These are phyloP conservation scores for Colletotrichum acutatum DNA, from an alignment of 2,329 filamentous ascomycete genomes.

Conservation along the genomic window DNA sequence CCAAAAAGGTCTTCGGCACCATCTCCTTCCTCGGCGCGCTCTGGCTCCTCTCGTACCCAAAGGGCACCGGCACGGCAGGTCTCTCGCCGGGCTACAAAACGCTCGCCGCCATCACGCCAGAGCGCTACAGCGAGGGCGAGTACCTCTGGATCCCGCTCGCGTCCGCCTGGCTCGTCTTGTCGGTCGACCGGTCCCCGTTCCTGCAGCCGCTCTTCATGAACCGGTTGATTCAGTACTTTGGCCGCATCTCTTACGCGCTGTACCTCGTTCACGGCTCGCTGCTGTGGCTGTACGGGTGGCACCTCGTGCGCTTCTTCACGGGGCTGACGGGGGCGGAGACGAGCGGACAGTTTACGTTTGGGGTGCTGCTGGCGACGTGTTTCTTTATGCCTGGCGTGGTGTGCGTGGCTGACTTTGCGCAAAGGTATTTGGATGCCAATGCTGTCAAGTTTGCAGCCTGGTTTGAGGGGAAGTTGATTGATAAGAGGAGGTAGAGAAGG, in stretches of 20 bases:
- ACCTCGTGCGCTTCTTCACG: slow-evolving; percentile 6
- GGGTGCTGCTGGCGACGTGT: neutral
- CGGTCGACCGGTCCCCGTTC: slow-evolving; percentile 46
- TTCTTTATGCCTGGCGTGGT: slow-evolving; percentile 12
- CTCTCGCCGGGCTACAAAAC: slow-evolving; percentile 13
- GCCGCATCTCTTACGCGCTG: slow-evolving; percentile 69
- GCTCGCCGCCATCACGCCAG: neutral
- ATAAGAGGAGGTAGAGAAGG: neutral
- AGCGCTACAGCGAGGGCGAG: neutral
- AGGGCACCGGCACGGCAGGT: neutral
- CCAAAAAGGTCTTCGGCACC: neutral
- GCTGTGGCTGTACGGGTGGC: slow-evolving; percentile 62
- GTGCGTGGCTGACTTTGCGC: slow-evolving; percentile 18
- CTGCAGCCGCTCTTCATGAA: slow-evolving; percentile 69
- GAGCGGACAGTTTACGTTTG: neutral
- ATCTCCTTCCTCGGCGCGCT: slow-evolving; percentile 4
- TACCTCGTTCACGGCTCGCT: slow-evolving; percentile 75
- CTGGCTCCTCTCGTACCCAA: slow-evolving; percentile 19
- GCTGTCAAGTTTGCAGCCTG: slow-evolving; percentile 16
- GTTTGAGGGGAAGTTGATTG: slow-evolving; percentile 16
- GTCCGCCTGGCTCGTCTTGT: slow-evolving; percentile 11
- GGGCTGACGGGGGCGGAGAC: slow-evolving; percentile 2
- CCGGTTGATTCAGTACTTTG: slow-evolving; percentile 69
- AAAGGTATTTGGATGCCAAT: slow-evolving; percentile 20
- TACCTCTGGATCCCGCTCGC: slow-evolving; percentile 20